Conservation (phyloP, 108 stramenopile genomes). For the Skeletonema costatum region DNA sequence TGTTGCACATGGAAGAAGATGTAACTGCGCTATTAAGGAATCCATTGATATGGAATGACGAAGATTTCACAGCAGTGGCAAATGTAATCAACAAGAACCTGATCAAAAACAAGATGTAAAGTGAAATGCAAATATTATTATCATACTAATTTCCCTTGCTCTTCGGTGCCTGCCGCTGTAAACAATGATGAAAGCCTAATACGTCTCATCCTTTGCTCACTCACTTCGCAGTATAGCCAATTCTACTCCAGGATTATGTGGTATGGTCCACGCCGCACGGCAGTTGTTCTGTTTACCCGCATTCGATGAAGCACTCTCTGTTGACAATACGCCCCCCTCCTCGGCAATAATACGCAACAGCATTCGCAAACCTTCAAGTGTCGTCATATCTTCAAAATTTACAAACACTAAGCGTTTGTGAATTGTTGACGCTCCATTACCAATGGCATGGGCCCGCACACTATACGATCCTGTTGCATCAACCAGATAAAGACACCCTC, state of each 20-base stretch:
- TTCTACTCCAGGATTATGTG: constrained; percentile 30
- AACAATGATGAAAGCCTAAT: constrained; percentile 35
- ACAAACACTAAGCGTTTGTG: constrained; percentile 34
- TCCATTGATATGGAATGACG: constrained; percentile 9
- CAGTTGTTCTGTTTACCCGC: background rate
- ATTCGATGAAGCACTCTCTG: background rate
- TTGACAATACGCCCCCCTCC: background rate
- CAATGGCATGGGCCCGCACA: constrained; percentile 70
- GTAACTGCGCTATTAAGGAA: constrained; percentile 20
- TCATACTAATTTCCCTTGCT: background rate
- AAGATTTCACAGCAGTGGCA: constrained; percentile 26
- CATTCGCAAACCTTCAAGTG: constrained; percentile 25
- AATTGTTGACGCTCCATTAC: constrained; percentile 47
- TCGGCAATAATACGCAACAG: constrained; percentile 36
- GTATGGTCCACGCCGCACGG: constrained; percentile 20
- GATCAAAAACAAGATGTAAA: constrained; percentile 4
- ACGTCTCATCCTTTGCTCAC: constrained; percentile 41
- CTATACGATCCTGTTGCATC: constrained; percentile 74
- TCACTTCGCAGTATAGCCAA: constrained; percentile 35
- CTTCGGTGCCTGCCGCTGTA: background rate
- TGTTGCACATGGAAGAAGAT: constrained; percentile 33
- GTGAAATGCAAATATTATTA: background rate
- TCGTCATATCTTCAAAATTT: constrained; percentile 30
- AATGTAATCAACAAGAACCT: constrained; percentile 20
- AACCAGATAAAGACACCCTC: constrained; percentile 51